These are phyloP conservation scores for Simplicillium aogashimaense DNA, from an alignment of 2,329 filamentous ascomycete genomes.

Conservation along the genomic window DNA sequence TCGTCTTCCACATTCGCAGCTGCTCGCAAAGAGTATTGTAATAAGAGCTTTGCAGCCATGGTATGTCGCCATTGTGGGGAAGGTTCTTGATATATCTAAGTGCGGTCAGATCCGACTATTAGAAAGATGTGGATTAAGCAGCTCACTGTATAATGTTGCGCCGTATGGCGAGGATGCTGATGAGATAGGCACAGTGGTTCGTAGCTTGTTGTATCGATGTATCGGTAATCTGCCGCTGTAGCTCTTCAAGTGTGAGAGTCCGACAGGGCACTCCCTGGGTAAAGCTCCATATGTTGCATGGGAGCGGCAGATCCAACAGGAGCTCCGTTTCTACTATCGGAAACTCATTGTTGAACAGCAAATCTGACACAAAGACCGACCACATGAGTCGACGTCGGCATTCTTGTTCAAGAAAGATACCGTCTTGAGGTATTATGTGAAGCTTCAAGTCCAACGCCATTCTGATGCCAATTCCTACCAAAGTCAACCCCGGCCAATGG, in stretches of 20 bases:
- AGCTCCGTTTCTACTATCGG: background rate
- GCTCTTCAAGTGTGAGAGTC: background rate
- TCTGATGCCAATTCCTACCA: background rate
- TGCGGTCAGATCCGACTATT: background rate
- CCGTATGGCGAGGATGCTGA: background rate
- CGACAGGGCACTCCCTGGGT: background rate
- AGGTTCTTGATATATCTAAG: background rate
- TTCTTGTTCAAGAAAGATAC: constrained; percentile 1
- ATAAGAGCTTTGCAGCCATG: background rate
- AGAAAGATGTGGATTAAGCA: background rate
- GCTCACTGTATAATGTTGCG: background rate
- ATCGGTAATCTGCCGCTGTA: background rate
- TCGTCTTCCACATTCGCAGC: background rate
- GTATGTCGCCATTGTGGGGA: background rate
- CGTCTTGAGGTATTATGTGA: background rate
- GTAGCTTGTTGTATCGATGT: background rate
- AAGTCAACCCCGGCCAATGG: background rate
- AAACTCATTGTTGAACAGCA: background rate
- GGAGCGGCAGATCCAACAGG: background rate
- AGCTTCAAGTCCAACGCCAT: background rate
- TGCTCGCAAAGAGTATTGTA: background rate
- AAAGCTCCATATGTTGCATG: constrained; percentile 1
- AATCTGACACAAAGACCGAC: background rate
- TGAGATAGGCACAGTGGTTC: constrained; percentile 1
- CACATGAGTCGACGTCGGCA: constrained; percentile 1